Conservation (phyloP, 164 flowering plant genomes). For the Taxillus chinensis region DNA sequence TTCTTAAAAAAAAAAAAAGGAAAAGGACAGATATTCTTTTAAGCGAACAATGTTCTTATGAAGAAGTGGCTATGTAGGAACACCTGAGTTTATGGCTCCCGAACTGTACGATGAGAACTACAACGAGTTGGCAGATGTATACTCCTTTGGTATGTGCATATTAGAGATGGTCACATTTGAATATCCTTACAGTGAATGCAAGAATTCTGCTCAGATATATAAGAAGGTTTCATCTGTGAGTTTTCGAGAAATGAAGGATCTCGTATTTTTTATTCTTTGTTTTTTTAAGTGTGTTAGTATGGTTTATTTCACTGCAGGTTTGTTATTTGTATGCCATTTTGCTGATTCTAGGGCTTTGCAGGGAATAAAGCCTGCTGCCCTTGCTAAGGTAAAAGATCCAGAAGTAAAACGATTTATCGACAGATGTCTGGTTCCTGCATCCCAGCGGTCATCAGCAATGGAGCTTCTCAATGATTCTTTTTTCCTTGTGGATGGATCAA, state of each 20-base stretch:
- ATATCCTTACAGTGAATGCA: slow-evolving; percentile 62
- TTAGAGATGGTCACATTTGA: slow-evolving; percentile 65
- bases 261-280: background rate
- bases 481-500: slow-evolving; percentile 33
- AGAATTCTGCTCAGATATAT: slow-evolving; percentile 55
- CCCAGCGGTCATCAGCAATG: slow-evolving; percentile 41
- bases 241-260: background rate
- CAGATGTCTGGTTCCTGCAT: slow-evolving; percentile 49
- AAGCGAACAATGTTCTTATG: background rate
- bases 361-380: slow-evolving; percentile 65
- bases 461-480: slow-evolving; percentile 60
- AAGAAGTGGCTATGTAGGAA: slow-evolving; percentile 24
- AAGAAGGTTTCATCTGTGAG: slow-evolving; percentile 59
- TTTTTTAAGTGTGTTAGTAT: background rate
- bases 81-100: slow-evolving; percentile 77
- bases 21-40: background rate
- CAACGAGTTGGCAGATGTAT: slow-evolving; percentile 59
- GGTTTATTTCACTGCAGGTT: background rate
- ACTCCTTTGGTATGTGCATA: slow-evolving; percentile 74
- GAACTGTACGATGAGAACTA: slow-evolving; percentile 61
- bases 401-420: slow-evolving; percentile 45
- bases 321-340: background rate
- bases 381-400: slow-evolving; percentile 37
- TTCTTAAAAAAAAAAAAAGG: no score
- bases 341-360: slow-evolving; percentile 10